Evolutionary conservation across 169 alveolate species (phyloP).

Genomic region (Fabrea salina): DNA sequence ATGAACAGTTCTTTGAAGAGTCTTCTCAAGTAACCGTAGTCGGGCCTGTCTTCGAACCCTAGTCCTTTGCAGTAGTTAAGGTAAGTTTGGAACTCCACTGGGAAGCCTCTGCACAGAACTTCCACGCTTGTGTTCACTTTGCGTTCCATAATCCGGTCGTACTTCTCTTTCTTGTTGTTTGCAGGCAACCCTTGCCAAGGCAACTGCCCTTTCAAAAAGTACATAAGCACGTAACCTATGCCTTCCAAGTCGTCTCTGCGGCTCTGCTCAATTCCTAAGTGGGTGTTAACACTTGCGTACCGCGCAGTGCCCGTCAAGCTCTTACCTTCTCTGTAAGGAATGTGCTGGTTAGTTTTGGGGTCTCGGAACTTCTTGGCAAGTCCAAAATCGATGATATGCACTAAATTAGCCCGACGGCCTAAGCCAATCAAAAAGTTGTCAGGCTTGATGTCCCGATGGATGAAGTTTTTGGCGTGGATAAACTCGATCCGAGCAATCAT

Average conservation of each 20-base stretch:
- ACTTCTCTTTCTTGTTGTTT: constrained; percentile 59
- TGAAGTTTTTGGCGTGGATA: constrained; percentile 93
- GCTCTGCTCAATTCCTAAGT: constrained; percentile 97
- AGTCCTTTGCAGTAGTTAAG: constrained; percentile 59
- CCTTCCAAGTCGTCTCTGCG: constrained; percentile 99
- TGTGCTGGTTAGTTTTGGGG: constrained; percentile 95
- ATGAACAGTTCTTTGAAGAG: constrained; percentile 15
- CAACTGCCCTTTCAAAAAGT: constrained; percentile 68
- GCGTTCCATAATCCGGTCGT: constrained; percentile 64
- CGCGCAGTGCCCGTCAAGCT: constrained; percentile 98
- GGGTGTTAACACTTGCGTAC: constrained; percentile 97
- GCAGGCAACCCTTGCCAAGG: constrained; percentile 78
- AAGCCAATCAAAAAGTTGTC: constrained; percentile 94
- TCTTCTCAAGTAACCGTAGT: constrained; percentile 49
- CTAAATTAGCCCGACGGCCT: constrained; percentile 69
- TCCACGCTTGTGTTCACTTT: constrained; percentile 69
- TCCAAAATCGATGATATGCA: constrained; percentile 94
- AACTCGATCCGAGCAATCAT: constrained; percentile 90
- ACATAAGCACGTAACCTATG: constrained; percentile 92
- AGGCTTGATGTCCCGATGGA: constrained; percentile 98
- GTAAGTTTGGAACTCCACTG: constrained; percentile 49
- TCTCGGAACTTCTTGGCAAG: constrained; percentile 95
- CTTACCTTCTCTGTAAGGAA: constrained; percentile 96
- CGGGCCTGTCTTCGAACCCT: constrained; percentile 78
- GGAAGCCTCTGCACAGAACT: constrained; percentile 63